Base-by-base conservation (phyloP, 345 rosid species). In the Raphanus sativus region DNA sequence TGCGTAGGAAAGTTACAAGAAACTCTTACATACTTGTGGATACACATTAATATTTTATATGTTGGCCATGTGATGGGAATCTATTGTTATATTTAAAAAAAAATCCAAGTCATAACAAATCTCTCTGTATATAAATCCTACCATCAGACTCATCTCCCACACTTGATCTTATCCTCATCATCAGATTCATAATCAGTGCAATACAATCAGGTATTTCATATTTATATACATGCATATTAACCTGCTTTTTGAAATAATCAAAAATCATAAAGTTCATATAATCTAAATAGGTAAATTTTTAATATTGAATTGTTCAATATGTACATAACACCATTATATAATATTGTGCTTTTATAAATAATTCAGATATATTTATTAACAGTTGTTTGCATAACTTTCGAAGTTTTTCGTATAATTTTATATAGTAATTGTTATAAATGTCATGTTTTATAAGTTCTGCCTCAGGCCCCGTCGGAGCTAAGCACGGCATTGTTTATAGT, bases 21-120 rank as follows among this genome's bases (percentile, higher is more conserved):
- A 55, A 74, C 45, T 21, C 24, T 75, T 60, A 75, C 69, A 21
- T 48, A 48, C 6, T 61, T 45, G 40, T 25, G 29, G 69, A 13
- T 58, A 69, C 24, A 54, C 54, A 28, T 40, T 5, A 2, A 4
- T 42, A 42, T 42, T 42, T 42, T 42, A 42, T 12, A 42, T 42
- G 50, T 11, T 11, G 1, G 50, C 50, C 50, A 42, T 42, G n/a
- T 42, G 50, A 42, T 11, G 50, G 45, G 50, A 42, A 42, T 10
- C 11, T 42, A 42, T 42, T 42, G 50, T 42, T 42, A 42, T 42
- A n/a, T 11, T 11, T 3, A 42, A 42, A 3, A 42, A 42, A 24
- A 32, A 25, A n/a, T n/a, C n/a, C n/a, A n/a, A n/a, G n/a, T 6
- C 15, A 12, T 9, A 33, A 45, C 58, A 24, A 45, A 26, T 8